phyloP scores from a whole-genome alignment of 306 rosid species.

The Acmispon strigosus region DNA sequence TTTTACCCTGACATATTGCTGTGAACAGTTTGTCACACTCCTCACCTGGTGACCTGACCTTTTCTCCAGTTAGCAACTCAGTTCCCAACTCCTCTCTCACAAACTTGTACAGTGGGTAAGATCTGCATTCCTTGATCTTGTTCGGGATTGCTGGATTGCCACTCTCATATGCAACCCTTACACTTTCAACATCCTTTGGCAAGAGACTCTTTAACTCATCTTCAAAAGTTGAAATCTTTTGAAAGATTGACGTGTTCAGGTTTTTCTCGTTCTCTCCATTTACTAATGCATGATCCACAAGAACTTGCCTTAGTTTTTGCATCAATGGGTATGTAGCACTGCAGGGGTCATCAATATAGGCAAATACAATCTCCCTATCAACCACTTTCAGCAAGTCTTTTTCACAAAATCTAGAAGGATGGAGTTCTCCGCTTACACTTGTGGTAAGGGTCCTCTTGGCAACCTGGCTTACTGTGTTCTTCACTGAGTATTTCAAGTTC shows the following conservation, averaged over 20 bases:
- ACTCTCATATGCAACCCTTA: constrained; percentile 50
- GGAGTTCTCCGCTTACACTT: constrained; percentile 57
- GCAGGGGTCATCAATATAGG: constrained; percentile 80
- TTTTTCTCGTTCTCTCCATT: constrained; percentile 61
- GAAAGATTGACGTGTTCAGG: constrained; percentile 65
- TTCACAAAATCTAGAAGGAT: constrained; percentile 75
- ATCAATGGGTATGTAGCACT: constrained; percentile 66
- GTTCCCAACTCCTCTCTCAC: constrained; percentile 66
- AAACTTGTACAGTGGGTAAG: constrained; percentile 76
- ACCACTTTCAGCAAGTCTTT: constrained; percentile 73
- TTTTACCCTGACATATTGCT: constrained; percentile 61
- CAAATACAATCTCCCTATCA: constrained; percentile 57
- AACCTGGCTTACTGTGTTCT: constrained; percentile 59
- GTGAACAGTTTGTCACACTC: constrained; percentile 68
- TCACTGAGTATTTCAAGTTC: constrained; percentile 57
- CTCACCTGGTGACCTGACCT: constrained; percentile 66
- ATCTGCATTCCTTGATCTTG: constrained; percentile 65
- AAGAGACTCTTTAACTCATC: constrained; percentile 50
- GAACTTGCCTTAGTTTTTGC: constrained; percentile 70
- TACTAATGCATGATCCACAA: constrained; percentile 62
- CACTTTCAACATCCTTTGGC: constrained; percentile 75
- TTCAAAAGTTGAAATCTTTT: constrained; percentile 69
- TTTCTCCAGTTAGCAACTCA: constrained; percentile 58
- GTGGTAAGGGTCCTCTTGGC: constrained; percentile 59
- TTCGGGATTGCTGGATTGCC: constrained; percentile 47